Percentiles rank a stretch among this genome's conserved stretches.
These are phyloP conservation scores for Quercus mongolica DNA, from an alignment of 306 rosid genomes.

Conservation along the genomic window DNA sequence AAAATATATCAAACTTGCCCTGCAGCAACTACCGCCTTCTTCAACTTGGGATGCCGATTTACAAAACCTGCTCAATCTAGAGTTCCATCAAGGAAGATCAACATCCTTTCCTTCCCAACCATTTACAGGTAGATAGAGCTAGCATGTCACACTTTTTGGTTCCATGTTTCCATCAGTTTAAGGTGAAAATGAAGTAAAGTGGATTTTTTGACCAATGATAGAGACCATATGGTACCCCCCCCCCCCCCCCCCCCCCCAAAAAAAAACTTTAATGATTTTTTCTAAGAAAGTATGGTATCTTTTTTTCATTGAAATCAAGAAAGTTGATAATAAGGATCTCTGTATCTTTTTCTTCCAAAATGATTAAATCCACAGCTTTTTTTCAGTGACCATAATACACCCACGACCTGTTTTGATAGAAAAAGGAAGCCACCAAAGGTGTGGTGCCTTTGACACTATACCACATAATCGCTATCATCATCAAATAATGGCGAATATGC, in stretches of 20 bases:
- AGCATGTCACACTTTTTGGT: slow-evolving; percentile 16
- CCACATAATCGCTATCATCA: slow-evolving; percentile 20
- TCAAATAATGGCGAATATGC: slow-evolving; percentile 13
- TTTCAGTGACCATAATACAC: slow-evolving; percentile 17
- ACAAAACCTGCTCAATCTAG: slow-evolving; percentile 46
- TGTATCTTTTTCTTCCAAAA: slow-evolving; percentile 18
- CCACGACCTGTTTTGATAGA: not conserved
- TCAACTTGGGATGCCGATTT: slow-evolving; percentile 61
- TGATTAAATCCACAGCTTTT: not conserved
- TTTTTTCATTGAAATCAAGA: slow-evolving; percentile 19
- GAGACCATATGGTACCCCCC: slow-evolving; percentile 14
- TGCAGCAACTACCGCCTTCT: slow-evolving; percentile 61
- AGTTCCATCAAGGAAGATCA: slow-evolving; percentile 54
- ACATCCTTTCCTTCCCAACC: slow-evolving; percentile 51
- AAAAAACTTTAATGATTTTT: slow-evolving; percentile 23
- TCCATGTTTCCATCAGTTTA: slow-evolving; percentile 23
- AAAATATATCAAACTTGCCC: not conserved
- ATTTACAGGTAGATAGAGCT: slow-evolving; percentile 55
- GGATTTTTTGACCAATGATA: slow-evolving; percentile 20
- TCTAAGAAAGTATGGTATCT: slow-evolving; percentile 19
- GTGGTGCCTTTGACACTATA: slow-evolving; percentile 28
- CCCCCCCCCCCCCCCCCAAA: not conserved
- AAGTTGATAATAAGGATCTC: not conserved
- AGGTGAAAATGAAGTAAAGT: slow-evolving; percentile 22
- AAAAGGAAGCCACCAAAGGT: slow-evolving; percentile 2